Conservation (phyloP, 805 yeast genomes). For the Ogataea degrootiae region DNA sequence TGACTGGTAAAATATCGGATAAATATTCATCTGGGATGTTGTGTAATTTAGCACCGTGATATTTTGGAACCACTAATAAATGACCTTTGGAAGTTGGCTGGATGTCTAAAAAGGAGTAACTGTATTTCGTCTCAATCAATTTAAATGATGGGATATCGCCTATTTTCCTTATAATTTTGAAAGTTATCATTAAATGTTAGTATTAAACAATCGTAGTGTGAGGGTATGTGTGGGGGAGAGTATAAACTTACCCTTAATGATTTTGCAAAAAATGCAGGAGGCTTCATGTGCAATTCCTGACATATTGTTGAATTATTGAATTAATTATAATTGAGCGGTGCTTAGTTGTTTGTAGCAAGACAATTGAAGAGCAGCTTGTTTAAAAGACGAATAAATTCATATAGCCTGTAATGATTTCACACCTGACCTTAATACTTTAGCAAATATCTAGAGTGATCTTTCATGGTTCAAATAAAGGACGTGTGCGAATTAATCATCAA, state of each 20-base stretch:
- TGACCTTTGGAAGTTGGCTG: conserved; percentile 92
- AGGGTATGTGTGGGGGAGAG: too few relatives aligned
- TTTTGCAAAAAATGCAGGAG: conserved; percentile 87
- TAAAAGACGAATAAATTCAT: too few relatives aligned
- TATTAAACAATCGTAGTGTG: neutral
- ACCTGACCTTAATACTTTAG: too few relatives aligned
- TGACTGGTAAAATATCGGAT: conserved; percentile 80
- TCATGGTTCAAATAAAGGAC: too few relatives aligned
- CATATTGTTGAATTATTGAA: conserved; percentile 8
- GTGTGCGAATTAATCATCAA: too few relatives aligned
- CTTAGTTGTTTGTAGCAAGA: too few relatives aligned
- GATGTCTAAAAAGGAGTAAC: conserved; percentile 86
- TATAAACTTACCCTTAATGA: conserved; percentile 63
- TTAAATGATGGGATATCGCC: conserved; percentile 96
- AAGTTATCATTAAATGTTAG: neutral
- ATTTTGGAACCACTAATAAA: conserved; percentile 84
- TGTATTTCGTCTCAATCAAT: conserved; percentile 74
- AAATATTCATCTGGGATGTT: conserved; percentile 88
- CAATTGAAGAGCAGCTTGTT: neutral
- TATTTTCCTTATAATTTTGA: conserved; percentile 12
- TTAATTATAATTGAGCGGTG: too few relatives aligned
- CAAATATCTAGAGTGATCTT: too few relatives aligned
- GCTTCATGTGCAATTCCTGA: conserved; percentile 40
- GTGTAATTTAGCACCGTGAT: conserved; percentile 90
- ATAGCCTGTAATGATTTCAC: too few relatives aligned